Evolutionary conservation across 2,329 filamentous ascomycete species (phyloP), one percentile per base, ranked within the genome.

Genomic region (Herpotrichia juniperi): DNA sequence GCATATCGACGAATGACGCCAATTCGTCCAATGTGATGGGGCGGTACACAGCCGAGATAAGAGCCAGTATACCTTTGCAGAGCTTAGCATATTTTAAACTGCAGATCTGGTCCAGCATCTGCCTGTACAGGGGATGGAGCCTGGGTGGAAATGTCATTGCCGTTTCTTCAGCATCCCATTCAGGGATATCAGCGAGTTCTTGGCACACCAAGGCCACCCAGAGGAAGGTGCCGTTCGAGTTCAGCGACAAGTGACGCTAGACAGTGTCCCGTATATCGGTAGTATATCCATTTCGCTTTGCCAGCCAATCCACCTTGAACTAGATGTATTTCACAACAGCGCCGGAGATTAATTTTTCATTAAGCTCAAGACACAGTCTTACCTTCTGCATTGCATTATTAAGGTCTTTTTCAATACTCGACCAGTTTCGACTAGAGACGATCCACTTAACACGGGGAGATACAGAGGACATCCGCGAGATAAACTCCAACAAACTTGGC

Each of bases 191-290:
- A 11, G 12, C 24, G 8, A 42, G 37, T 16, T 42, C 19, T 19
- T 42, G 19, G 19, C n/a, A 42, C 6, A 42, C 37, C 19, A 42
- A 42, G 5, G 49, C 43, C 43, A 51, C 48, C n/a, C n/a, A n/a
- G n/a, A n/a, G n/a, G n/a, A n/a, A n/a, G n/a, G n/a, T n/a, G n/a
- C n/a, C n/a, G n/a, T 43, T 43, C 46, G 1, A 80, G 73, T 46
- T 78, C 78, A n/a, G 46, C 12, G 10, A 10, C 19, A 42, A 19
- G 19, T 42, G 19, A 5, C 24, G 11, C 12, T 7, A 21, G 11
- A 42, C 37, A 24, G 37, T 21, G 9, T 42, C 6, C 12, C 19
- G 14, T 10, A 19, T 25, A 6, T 24, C 19, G 9, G 8, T n/a
- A 11, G 21, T 19, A n/a, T 42, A 42, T 8, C 24, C 12, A 16